Conservation (phyloP, 139 green algal genomes). For the Yamagishiella unicocca region DNA sequence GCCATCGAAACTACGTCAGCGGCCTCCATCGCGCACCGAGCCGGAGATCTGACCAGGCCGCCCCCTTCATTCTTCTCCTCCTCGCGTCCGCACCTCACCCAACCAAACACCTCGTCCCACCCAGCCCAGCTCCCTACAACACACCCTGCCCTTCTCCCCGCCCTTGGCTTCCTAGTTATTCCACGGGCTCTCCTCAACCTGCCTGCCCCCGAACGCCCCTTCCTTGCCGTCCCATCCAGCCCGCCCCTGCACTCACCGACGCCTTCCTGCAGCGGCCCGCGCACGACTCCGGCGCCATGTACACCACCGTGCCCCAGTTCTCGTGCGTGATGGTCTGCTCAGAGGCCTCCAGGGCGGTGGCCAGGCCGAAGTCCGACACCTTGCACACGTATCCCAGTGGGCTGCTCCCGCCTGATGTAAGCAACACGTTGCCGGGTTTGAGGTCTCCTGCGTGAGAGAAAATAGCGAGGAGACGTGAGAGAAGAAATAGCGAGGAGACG, state of each 20-base stretch:
- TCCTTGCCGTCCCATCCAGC: neutral
- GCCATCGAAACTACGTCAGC: too few species aligned
- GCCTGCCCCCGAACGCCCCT: neutral
- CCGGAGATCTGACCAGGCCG: too few species aligned
- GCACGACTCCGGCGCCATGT: constrained; percentile 40
- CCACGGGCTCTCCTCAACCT: neutral
- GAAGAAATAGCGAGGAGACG: neutral
- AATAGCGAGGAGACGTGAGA: neutral
- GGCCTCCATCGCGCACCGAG: too few species aligned
- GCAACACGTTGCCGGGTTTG: constrained; percentile 41
- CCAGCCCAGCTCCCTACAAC: too few species aligned
- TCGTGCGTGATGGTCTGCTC: constrained; percentile 48
- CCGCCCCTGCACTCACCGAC: neutral
- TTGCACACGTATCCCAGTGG: constrained; percentile 42
- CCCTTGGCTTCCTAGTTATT: too few species aligned
- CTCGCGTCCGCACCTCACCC: too few species aligned
- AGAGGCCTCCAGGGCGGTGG: constrained; percentile 9
- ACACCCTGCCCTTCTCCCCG: too few species aligned
- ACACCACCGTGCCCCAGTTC: constrained; percentile 43
- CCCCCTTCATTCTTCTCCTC: too few species aligned
- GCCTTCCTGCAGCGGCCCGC: constrained; percentile 38
- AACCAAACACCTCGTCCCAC: too few species aligned
- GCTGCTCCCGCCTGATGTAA: neutral
- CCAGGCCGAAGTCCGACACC: constrained; percentile 44
- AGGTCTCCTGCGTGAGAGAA: constrained; percentile 37